Evolutionary conservation across 371 early-diverging fungal species (phyloP).

Genomic region (Mucor plumbeus): DNA sequence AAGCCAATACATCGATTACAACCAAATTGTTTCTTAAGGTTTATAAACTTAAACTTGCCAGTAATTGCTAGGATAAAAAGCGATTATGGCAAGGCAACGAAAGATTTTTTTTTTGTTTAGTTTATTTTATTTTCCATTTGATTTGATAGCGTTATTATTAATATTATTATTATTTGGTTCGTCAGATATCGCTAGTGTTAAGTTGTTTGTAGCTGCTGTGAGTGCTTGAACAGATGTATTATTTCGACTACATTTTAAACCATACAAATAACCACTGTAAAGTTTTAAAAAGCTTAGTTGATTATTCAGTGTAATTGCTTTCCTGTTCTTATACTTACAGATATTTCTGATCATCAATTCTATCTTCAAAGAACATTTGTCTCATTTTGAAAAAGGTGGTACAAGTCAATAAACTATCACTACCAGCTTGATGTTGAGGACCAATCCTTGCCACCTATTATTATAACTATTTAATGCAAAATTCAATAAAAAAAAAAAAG

Average conservation of each 20-base stretch:
- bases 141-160: slow-evolving; percentile 18
- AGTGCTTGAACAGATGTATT: slow-evolving; percentile 27
- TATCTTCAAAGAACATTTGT: slow-evolving; percentile 92
- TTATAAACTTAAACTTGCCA: too few relatives aligned
- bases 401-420: slow-evolving; percentile 96
- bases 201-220: slow-evolving; percentile 36
- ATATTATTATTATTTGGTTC: slow-evolving; percentile 8
- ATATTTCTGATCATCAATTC: slow-evolving; percentile 93
- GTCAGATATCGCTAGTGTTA: slow-evolving; percentile 35
- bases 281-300: background rate
- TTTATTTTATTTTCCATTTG: slow-evolving; percentile 27
- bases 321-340: slow-evolving; percentile 52
- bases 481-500: background rate
- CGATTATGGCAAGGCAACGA: background rate
- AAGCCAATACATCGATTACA: too few relatives aligned
- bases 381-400: slow-evolving; percentile 97
- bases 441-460: slow-evolving; percentile 89
- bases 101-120: background rate
- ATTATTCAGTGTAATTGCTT: background rate
- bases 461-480: slow-evolving; percentile 1
- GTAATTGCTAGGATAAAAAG: too few relatives aligned
- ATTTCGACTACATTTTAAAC: slow-evolving; percentile 55
- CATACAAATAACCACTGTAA: slow-evolving; percentile 61
- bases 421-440: slow-evolving; percentile 99
- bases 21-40: too few relatives aligned